phyloP scores from a whole-genome alignment of 352 stramenopile genomes.

The Phytophthora idaei region DNA sequence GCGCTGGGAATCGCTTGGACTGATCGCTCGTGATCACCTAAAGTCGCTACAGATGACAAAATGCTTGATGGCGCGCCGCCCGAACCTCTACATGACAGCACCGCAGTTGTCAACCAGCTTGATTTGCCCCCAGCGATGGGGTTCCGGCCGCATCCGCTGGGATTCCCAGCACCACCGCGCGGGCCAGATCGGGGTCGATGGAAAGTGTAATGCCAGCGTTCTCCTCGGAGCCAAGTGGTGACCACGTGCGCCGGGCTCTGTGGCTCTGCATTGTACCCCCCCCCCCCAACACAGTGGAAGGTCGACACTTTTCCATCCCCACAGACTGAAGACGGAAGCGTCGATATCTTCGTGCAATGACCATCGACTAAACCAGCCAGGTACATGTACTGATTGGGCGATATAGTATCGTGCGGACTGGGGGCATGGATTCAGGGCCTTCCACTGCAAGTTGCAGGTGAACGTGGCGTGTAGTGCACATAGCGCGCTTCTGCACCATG shows the following conservation, averaged over 20 bases:
- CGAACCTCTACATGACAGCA: constrained; percentile 11
- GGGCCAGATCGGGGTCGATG: constrained; percentile 6
- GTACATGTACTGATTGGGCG: neutral
- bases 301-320: constrained; percentile 1
- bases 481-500: constrained; percentile 9
- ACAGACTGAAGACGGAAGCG: constrained; percentile 6
- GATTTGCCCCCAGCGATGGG: neutral
- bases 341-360: neutral
- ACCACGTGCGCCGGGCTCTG: constrained; percentile 20
- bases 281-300: neutral
- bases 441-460: neutral
- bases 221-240: constrained; percentile 22
- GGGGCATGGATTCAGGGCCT: neutral
- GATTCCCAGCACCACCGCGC: neutral
- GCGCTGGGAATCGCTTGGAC: neutral
- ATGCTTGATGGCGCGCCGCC: neutral
- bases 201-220: constrained; percentile 18
- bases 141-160: too few relatives aligned
- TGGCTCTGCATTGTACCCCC: constrained; percentile 14
- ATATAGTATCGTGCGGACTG: constrained; percentile 7
- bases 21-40: constrained; percentile 8
- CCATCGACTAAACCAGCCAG: neutral
- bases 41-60: constrained; percentile 6
- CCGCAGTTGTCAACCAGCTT: neutral
- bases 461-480: constrained; percentile 12